These are phyloP conservation scores for Cornus suecica DNA, from an alignment of 148 eudicot species.

Conservation along the genomic window DNA sequence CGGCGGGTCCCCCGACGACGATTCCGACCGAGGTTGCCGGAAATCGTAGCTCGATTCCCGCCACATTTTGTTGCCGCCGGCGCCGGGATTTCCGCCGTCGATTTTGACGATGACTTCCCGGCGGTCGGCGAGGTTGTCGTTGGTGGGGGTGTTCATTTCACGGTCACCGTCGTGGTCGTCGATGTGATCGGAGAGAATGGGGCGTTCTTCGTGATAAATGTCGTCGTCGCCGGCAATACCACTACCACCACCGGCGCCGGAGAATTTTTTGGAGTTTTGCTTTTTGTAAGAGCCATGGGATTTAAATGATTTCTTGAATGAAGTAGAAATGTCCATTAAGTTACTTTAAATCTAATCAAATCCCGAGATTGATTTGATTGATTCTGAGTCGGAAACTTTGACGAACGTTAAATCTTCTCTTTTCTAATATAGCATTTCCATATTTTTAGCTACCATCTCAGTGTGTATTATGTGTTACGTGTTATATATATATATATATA, in stretches of 20 bases:
- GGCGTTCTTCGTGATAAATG: conserved; percentile 25
- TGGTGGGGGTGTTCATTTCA: not conserved
- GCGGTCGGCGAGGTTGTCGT: not conserved
- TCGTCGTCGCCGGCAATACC: conserved; percentile 13
- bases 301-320: conserved; percentile 28
- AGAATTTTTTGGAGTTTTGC: conserved; percentile 14
- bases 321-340: conserved; percentile 27
- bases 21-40: not conserved
- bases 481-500: no score
- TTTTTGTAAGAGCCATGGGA: conserved; percentile 22
- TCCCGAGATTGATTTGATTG: no score
- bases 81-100: conserved; percentile 7
- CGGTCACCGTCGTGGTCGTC: not conserved
- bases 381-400: not conserved
- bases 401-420: no score
- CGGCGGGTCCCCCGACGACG: conserved; percentile 30
- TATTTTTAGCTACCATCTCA: no score
- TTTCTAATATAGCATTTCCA: no score
- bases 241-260: not conserved
- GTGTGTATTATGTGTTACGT: no score
- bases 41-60: conserved; percentile 17
- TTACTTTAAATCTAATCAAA: no score
- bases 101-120: conserved; percentile 43
- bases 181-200: conserved; percentile 36
- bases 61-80: not conserved